Conservation (phyloP, 2,329 filamentous ascomycete species). For the Pseudogymnoascus sp. region DNA sequence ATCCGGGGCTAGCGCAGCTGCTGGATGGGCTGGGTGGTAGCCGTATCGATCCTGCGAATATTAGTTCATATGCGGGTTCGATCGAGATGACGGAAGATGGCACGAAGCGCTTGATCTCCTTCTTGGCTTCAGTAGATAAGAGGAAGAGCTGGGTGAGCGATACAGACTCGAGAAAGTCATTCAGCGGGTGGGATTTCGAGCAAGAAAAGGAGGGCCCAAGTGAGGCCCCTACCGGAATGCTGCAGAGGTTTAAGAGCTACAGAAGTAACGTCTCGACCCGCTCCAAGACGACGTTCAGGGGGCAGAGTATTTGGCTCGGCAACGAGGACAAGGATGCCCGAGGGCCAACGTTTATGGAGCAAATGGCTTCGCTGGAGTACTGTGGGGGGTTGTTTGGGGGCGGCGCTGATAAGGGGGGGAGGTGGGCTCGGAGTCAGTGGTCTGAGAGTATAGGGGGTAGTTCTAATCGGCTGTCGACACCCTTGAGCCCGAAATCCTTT, state of each 20-base stretch:
- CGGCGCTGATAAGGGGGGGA: background rate
- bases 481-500: background rate
- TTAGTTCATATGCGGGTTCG: background rate
- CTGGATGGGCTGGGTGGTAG: background rate
- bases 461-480: background rate
- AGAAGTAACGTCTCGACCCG: background rate
- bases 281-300: background rate
- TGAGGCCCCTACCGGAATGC: background rate
- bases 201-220: background rate
- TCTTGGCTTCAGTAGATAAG: background rate
- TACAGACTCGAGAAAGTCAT: background rate
- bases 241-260: background rate
- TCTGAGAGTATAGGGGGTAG: background rate
- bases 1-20: background rate
- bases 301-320: background rate
- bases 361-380: background rate
- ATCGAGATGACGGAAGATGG: slow-evolving; percentile 1
- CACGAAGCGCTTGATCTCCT: background rate
- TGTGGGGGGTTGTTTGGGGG: background rate
- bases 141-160: background rate
- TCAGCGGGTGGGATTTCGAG: background rate
- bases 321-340: background rate
- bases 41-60: background rate
- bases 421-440: background rate
- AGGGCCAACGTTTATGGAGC: background rate